These are phyloP conservation scores for Talaromyces trachyspermus DNA, from an alignment of 495 filamentous ascomycete genomes.

Conservation along the genomic window DNA sequence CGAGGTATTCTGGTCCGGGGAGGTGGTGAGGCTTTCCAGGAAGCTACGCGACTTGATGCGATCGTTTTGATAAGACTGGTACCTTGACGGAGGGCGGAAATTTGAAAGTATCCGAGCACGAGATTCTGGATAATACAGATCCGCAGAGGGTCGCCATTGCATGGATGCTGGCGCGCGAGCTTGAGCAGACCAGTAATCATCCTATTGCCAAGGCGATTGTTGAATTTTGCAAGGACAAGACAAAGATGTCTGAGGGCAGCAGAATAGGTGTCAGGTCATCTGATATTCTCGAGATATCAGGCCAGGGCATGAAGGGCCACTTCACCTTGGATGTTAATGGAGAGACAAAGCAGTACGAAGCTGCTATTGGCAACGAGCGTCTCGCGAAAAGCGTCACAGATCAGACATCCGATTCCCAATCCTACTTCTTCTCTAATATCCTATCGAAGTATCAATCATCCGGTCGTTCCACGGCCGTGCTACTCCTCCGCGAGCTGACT, in stretches of 20 bases:
- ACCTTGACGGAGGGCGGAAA: constrained; percentile 84
- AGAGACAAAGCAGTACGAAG: constrained; percentile 40
- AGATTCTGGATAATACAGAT: constrained; percentile 39
- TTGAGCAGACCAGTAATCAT: constrained; percentile 82
- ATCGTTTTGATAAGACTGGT: constrained; percentile 97
- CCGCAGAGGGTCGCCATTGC: constrained; percentile 26
- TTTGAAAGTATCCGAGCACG: constrained; percentile 67
- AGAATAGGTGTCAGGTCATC: constrained; percentile 24
- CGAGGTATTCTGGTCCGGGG: constrained; percentile 89
- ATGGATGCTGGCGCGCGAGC: constrained; percentile 49
- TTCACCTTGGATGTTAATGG: constrained; percentile 38
- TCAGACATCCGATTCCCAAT: constrained; percentile 16
- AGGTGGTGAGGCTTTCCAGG: constrained; percentile 94
- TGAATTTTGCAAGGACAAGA: constrained; percentile 52
- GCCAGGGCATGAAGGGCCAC: constrained; percentile 70
- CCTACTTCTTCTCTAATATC: constrained; percentile 31
- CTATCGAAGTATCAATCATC: constrained; percentile 61
- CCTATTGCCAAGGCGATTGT: constrained; percentile 81
- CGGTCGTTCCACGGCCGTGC: constrained; percentile 67
- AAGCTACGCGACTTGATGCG: constrained; percentile 76
- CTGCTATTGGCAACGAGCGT: constrained; percentile 78
- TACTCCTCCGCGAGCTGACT: constrained; percentile 41
- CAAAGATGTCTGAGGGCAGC: constrained; percentile 13
- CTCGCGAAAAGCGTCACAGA: constrained; percentile 44
- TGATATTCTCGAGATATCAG: constrained; percentile 66